These are phyloP conservation scores for Amylocystis lapponica DNA, from an alignment of 768 basidiomycete species.

Conservation along the genomic window DNA sequence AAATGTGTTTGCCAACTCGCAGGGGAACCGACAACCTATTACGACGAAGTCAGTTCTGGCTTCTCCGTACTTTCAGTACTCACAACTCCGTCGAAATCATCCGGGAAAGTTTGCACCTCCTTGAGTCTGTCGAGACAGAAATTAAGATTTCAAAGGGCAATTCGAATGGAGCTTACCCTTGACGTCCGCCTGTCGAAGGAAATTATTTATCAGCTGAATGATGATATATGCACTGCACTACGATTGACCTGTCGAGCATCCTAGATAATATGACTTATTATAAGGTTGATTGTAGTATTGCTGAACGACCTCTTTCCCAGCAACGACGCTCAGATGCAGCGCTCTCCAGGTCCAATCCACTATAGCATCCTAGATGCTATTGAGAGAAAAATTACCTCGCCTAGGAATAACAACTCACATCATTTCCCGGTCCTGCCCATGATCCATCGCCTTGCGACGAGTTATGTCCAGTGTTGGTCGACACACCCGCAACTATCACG, in stretches of 20 bases:
- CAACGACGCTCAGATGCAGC: conserved; percentile 21
- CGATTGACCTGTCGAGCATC: conserved; percentile 25
- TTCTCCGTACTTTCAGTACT: too few species aligned
- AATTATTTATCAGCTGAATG: background rate
- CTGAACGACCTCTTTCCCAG: conserved; percentile 22
- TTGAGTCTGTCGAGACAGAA: conserved; percentile 10
- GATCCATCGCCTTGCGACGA: conserved; percentile 8
- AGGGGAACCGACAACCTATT: conserved; percentile 27
- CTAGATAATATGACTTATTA: conserved; percentile 24
- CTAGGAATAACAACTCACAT: conserved; percentile 11
- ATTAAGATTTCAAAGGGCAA: background rate
- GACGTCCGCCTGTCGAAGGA: conserved; percentile 20
- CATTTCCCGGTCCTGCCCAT: conserved; percentile 21
- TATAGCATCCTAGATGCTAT: conserved; percentile 19
- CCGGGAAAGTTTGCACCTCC: conserved; percentile 22
- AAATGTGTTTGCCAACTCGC: conserved; percentile 22
- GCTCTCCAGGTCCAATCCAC: conserved; percentile 25
- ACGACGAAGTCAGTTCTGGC: background rate
- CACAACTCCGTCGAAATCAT: conserved; percentile 29
- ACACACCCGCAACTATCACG: conserved; percentile 22
- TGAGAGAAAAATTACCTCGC: background rate
- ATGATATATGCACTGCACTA: too few species aligned
- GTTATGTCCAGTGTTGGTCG: conserved; percentile 19
- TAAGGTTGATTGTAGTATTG: conserved; percentile 19
- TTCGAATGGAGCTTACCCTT: conserved; percentile 16